Conservation (phyloP, 1,284 basidiomycete species). For the Phellopilus nigrolimitatus region DNA sequence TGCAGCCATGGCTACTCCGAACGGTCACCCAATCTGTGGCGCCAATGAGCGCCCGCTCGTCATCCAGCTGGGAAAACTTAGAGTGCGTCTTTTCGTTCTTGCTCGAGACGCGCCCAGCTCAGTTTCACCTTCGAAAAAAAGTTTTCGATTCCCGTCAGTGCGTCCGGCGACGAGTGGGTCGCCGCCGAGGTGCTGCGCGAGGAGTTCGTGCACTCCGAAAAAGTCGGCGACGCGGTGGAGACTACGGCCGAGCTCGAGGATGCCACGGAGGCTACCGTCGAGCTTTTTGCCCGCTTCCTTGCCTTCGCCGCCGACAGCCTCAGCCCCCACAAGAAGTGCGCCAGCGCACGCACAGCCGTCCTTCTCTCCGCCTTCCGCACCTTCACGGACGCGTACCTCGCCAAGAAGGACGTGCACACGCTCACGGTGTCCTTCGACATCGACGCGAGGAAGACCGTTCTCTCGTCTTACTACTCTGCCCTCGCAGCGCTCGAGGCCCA, state of each 20-base stretch:
- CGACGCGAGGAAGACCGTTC: constrained; percentile 72
- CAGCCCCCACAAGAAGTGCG: constrained; percentile 47
- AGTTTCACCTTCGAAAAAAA: constrained; percentile 11
- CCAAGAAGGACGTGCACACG: constrained; percentile 73
- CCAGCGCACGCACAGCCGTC: constrained; percentile 58
- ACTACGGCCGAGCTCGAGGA: constrained; percentile 48
- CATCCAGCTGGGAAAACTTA: constrained; percentile 54
- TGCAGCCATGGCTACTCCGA: constrained; percentile 15
- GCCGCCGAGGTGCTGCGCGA: constrained; percentile 84
- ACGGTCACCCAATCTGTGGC: constrained; percentile 16
- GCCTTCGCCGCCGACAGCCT: constrained; percentile 64
- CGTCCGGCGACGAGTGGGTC: constrained; percentile 78
- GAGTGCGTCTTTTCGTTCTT: constrained; percentile 42
- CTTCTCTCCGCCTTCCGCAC: constrained; percentile 70
- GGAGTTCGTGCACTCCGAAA: constrained; percentile 71
- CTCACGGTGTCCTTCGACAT: constrained; percentile 73
- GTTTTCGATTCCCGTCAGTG: constrained; percentile 83
- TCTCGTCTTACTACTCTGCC: constrained; percentile 79
- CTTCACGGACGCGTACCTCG: constrained; percentile 78
- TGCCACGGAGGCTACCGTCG: constrained; percentile 59
- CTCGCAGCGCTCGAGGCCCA: constrained; percentile 67
- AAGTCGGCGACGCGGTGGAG: constrained; percentile 49
- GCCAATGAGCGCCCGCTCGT: constrained; percentile 50
- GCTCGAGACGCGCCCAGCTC: constrained; percentile 6
- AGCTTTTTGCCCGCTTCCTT: constrained; percentile 79